Conservation (phyloP, 148 eudicot genomes). For the Tetragonia tetragonoides region DNA sequence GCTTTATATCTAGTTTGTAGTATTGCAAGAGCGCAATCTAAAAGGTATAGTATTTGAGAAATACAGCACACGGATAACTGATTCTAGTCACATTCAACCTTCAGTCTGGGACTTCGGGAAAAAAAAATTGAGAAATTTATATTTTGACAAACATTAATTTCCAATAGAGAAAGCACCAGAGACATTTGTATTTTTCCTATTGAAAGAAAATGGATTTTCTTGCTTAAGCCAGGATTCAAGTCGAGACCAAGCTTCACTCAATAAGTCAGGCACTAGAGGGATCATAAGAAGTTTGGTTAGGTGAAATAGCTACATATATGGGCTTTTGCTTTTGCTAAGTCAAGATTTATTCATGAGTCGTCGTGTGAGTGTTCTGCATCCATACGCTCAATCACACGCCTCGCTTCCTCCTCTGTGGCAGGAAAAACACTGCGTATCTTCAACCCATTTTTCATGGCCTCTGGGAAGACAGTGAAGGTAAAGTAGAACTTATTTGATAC, state of each 20-base stretch:
- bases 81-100: background rate
- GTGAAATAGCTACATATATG: background rate
- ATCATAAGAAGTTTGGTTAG: background rate
- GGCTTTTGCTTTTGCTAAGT: background rate
- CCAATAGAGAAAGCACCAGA: background rate
- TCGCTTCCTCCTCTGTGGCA: conserved; percentile 88
- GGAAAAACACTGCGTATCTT: conserved; percentile 79
- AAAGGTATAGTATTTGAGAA: no score
- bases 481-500: conserved; percentile 96
- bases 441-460: conserved; percentile 47
- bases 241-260: background rate
- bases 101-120: background rate
- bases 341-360: background rate
- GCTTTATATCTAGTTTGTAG: no score
- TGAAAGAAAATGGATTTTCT: background rate
- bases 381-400: conserved; percentile 83
- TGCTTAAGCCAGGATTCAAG: background rate
- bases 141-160: no score
- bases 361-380: conserved; percentile 54
- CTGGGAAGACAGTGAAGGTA: conserved; percentile 61
- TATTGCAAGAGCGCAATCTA: no score
- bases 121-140: no score
- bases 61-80: background rate
- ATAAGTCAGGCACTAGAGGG: background rate
- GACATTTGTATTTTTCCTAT: background rate